Evolutionary conservation across 202 grass and related monocot species (phyloP).

Genomic region (Setaria viridis): DNA sequence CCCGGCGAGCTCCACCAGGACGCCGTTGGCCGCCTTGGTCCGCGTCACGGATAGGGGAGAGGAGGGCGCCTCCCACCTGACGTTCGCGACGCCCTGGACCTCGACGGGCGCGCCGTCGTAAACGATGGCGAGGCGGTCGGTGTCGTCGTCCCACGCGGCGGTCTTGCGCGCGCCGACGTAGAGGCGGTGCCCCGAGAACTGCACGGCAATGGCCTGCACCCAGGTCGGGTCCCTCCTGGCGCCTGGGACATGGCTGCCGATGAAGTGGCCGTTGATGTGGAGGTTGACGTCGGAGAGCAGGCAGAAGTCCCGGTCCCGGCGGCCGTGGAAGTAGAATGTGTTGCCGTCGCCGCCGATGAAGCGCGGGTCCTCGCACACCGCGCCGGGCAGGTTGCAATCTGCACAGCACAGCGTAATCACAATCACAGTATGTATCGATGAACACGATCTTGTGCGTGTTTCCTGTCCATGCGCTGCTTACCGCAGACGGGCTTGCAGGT

Average conservation of each 20-base stretch:
- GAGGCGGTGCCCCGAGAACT: slow-evolving; percentile 51
- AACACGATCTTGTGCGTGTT: not conserved
- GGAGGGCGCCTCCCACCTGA: slow-evolving; percentile 31
- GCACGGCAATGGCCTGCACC: slow-evolving; percentile 60
- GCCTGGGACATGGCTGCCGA: slow-evolving; percentile 47
- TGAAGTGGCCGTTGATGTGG: slow-evolving; percentile 73
- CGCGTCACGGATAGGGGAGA: slow-evolving; percentile 36
- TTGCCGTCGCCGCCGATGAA: slow-evolving; percentile 63
- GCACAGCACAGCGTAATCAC: not conserved
- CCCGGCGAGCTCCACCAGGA: slow-evolving; percentile 39
- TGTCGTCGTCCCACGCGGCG: slow-evolving; percentile 51
- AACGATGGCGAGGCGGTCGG: slow-evolving; percentile 50
- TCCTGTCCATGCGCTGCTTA: not conserved
- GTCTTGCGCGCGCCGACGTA: slow-evolving; percentile 44
- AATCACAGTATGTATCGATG: no score
- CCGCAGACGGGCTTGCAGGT: slow-evolving; percentile 43
- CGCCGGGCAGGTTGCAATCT: slow-evolving; percentile 44
- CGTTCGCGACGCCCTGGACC: slow-evolving; percentile 7
- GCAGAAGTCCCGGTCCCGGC: slow-evolving; percentile 51
- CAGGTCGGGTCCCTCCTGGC: slow-evolving; percentile 57
- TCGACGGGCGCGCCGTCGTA: slow-evolving; percentile 49
- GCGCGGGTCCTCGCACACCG: slow-evolving; percentile 58
- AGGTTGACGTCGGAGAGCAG: slow-evolving; percentile 58
- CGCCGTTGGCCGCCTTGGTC: slow-evolving; percentile 46
- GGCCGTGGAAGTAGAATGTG: slow-evolving; percentile 72